Evolutionary conservation across 768 basidiomycete genomes (phyloP), one percentile per base, ranked within the genome.

Genomic region (Boletus reticuloceps): DNA sequence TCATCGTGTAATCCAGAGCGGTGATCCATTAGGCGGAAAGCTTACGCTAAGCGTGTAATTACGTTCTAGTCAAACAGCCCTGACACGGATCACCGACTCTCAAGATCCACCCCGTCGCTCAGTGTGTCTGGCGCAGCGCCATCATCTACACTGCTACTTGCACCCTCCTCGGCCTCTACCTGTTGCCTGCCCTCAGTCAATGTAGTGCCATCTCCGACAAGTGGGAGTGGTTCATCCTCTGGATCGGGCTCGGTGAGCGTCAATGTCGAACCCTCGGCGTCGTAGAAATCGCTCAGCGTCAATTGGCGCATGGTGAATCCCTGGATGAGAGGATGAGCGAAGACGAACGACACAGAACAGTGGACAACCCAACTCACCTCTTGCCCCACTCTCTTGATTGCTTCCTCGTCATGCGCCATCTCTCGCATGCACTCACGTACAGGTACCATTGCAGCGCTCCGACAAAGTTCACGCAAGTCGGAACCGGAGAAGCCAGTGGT

Each of bases 381-480:
- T 51, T 71, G 64, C 29, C 75, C 73, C 10, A 74, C 70, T 50
- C 69, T 71, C 55, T 72, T 75, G 52, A 79, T 74, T 71, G 82
- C 60, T 69, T 83, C 74, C 69, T 80, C 68, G 64, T 82, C 65
- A 72, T 71, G 58, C 64, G 72, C 66, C 49, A 74, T 72, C 16
- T 78, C 73, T 36, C 85, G 78, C 78, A 94, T 85, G 61, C 84
- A 88, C 65, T 95, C 93, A 27, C 91, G 82, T 20, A 95, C 88
- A 6, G 94, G 92, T 1, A 86, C 82, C 94, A 98, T 96, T 0
- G 92, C 94, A 1, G 96, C 95, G 61, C 86, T 94, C 51, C 96
- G 80, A 70, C 95, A 98, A 14, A 95, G 76, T 73, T 99, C 96
- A 62, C 87, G 84, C 51, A 98, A 73, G 69, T 98, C 96, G 3